Conservation (phyloP, 257 asterid species). For the Sherardia arvensis region DNA sequence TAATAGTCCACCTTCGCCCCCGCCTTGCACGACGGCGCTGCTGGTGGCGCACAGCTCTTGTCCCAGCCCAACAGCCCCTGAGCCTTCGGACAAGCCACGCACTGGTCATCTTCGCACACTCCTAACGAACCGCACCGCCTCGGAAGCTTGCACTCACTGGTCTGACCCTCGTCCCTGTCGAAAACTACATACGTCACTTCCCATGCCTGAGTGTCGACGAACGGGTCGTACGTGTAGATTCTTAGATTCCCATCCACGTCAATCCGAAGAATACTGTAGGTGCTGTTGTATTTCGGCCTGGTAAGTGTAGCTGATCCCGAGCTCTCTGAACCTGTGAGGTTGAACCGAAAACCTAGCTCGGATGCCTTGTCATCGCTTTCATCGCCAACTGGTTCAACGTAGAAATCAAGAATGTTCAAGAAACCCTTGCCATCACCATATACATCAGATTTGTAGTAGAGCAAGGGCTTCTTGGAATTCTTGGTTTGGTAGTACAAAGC, state of each 20-base stretch:
- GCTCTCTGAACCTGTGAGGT: constrained; percentile 19
- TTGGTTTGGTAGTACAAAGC: constrained; percentile 16
- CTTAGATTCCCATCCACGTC: constrained; percentile 41
- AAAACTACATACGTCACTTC: constrained; percentile 4
- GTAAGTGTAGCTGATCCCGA: constrained; percentile 18
- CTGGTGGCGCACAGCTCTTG: constrained; percentile 24
- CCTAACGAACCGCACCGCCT: constrained; percentile 37
- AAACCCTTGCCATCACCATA: constrained; percentile 26
- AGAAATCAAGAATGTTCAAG: constrained; percentile 23
- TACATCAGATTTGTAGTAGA: constrained; percentile 23
- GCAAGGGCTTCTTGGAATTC: constrained; percentile 8
- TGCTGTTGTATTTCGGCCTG: constrained; percentile 37
- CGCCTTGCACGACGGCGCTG: constrained; percentile 25
- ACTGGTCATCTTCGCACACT: constrained; percentile 28
- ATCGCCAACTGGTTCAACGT: constrained; percentile 14
- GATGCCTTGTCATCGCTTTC: constrained; percentile 18
- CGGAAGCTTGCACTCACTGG: constrained; percentile 21
- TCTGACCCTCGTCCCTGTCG: constrained; percentile 9
- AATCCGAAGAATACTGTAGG: constrained; percentile 31
- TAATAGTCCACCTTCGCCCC: constrained; percentile 20
- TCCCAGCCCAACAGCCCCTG: constrained; percentile 40
- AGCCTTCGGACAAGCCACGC: constrained; percentile 37
- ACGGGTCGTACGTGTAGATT: constrained; percentile 23
- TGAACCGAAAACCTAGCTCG: constrained; percentile 24
- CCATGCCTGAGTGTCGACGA: too few relatives aligned